These are phyloP conservation scores for Hirsutella minnesotensis DNA, from an alignment of 2,329 filamentous ascomycete species.

Conservation along the genomic window DNA sequence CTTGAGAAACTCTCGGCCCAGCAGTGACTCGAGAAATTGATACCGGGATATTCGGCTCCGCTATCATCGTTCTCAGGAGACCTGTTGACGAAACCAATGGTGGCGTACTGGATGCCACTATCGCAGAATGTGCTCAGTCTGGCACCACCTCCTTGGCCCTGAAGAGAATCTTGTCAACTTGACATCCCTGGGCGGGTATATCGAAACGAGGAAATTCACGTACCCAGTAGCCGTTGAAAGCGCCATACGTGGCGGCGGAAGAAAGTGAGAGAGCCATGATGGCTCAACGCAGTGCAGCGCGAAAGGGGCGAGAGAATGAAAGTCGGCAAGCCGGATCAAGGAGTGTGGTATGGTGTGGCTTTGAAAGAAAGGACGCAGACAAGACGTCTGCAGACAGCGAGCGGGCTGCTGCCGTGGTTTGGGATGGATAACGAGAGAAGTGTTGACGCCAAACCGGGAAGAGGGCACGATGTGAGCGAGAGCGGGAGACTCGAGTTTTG, in stretches of 20 bases:
- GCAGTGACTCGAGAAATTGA: slow-evolving; percentile 28
- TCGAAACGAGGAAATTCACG: slow-evolving; percentile 3
- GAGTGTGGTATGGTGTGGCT: neutral
- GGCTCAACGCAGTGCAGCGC: neutral
- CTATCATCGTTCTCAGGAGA: slow-evolving; percentile 22
- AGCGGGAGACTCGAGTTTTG: too few relatives aligned
- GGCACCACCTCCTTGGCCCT: slow-evolving; percentile 24
- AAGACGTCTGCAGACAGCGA: neutral
- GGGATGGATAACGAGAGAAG: too few relatives aligned
- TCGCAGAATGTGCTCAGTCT: slow-evolving; percentile 23
- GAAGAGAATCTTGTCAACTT: neutral
- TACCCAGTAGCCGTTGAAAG: slow-evolving; percentile 30
- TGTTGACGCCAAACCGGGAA: too few relatives aligned
- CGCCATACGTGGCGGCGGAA: slow-evolving; percentile 13
- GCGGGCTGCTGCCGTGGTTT: neutral
- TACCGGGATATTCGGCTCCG: slow-evolving; percentile 20
- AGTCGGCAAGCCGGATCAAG: neutral
- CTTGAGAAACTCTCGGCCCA: slow-evolving; percentile 14
- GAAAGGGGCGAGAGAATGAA: neutral
- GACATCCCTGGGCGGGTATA: neutral
- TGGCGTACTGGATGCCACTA: slow-evolving; percentile 23
- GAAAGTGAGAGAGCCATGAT: slow-evolving; percentile 14
- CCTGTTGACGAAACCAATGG: slow-evolving; percentile 25
- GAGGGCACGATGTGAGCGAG: too few relatives aligned
- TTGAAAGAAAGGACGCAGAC: neutral